Conservation (phyloP, 345 rosid species). For the Garcia nutans region DNA sequence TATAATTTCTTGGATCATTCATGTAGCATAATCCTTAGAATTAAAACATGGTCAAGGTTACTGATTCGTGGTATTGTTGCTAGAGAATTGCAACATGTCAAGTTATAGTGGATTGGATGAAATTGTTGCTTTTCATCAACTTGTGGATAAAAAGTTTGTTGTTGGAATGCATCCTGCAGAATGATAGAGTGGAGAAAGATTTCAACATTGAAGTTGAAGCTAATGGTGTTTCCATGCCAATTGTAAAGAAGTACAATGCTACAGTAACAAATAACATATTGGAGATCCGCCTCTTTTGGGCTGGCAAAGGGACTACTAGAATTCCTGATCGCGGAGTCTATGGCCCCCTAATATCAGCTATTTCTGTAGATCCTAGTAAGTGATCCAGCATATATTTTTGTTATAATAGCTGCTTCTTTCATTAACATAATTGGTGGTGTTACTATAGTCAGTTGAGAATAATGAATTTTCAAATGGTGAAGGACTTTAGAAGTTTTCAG, state of each 20-base stretch:
- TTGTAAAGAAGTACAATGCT: neutral
- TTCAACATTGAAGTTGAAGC: slow-evolving; percentile 14
- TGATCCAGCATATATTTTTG: neutral
- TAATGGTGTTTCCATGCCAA: neutral
- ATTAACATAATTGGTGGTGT: too few relatives aligned
- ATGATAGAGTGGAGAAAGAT: neutral
- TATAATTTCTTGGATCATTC: too few relatives aligned
- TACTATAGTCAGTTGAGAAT: too few relatives aligned
- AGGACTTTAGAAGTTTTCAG: too few relatives aligned
- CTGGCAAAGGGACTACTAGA: slow-evolving; percentile 17
- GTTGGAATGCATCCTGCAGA: neutral
- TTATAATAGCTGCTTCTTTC: neutral
- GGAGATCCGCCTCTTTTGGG: slow-evolving; percentile 9
- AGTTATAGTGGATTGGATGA: too few relatives aligned
- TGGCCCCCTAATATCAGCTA: slow-evolving; percentile 15
- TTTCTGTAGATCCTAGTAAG: slow-evolving; percentile 12
- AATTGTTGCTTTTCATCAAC: too few relatives aligned
- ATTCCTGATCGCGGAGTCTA: slow-evolving; percentile 11
- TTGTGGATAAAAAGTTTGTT: too few relatives aligned
- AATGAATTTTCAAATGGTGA: too few relatives aligned
- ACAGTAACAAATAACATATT: slow-evolving; percentile 5
- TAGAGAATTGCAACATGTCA: too few relatives aligned
- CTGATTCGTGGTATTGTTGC: too few relatives aligned
- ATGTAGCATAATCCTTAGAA: too few relatives aligned
- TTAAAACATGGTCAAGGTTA: too few relatives aligned